Evolutionary conservation across 306 rosid genomes (phyloP).

Genomic region (Alnus rubra): DNA sequence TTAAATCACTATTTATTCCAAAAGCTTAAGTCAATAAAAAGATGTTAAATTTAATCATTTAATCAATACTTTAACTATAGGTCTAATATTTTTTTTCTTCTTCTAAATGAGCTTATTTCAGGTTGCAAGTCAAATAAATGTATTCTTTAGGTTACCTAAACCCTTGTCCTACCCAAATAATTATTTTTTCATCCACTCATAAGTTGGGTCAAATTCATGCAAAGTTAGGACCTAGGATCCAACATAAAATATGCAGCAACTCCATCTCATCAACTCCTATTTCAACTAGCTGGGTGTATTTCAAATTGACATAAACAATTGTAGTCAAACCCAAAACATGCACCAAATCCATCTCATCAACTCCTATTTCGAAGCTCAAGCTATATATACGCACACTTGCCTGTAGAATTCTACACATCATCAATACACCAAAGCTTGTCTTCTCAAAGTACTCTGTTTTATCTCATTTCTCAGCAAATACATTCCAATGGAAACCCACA

Average conservation of each 20-base stretch:
- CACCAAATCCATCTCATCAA: constrained; percentile 28
- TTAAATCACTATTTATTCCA: too few relatives aligned
- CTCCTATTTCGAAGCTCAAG: constrained; percentile 17
- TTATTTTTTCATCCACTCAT: background rate
- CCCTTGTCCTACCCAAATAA: background rate
- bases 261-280: constrained; percentile 38
- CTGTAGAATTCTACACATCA: background rate
- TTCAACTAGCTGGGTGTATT: background rate
- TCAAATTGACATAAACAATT: background rate
- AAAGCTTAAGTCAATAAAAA: too few relatives aligned
- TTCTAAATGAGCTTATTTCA: background rate
- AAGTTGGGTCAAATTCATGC: background rate
- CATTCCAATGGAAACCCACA: constrained; percentile 6
- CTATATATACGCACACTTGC: background rate
- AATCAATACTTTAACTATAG: too few relatives aligned
- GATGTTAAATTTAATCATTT: too few relatives aligned
- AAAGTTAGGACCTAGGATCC: constrained; percentile 17
- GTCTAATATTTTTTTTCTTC: too few relatives aligned
- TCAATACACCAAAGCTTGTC: background rate
- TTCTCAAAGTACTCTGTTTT: background rate
- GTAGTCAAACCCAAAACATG: constrained; percentile 24
- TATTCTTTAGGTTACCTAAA: constrained; percentile 4
- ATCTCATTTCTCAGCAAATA: background rate
- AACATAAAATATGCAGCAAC: constrained; percentile 24
- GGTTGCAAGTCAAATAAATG: background rate